These are phyloP conservation scores for Syncephalastrum monosporum DNA, from an alignment of 371 early-diverging fungal species.

Conservation along the genomic window DNA sequence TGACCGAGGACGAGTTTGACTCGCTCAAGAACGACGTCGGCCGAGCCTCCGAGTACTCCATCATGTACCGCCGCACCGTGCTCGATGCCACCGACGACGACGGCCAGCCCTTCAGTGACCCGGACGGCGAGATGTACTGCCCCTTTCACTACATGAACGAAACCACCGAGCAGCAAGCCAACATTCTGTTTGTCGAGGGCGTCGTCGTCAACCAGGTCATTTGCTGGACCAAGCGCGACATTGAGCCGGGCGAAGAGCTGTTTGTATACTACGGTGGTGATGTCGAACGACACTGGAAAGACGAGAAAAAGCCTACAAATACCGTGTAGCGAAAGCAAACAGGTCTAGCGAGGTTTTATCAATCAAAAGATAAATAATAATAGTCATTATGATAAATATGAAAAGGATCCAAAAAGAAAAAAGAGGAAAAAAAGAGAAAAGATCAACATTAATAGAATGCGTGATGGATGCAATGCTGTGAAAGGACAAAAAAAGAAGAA, in stretches of 20 bases:
- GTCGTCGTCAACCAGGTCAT: slow-evolving; percentile 79
- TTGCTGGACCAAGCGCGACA: slow-evolving; percentile 67
- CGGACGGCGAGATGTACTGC: slow-evolving; percentile 65
- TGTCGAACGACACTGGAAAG: slow-evolving; percentile 38
- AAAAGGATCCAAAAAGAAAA: no score
- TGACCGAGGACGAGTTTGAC: slow-evolving; percentile 86
- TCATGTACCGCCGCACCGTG: slow-evolving; percentile 81
- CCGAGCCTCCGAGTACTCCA: slow-evolving; percentile 65
- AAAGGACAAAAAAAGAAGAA: not conserved
- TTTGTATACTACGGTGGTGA: slow-evolving; percentile 80
- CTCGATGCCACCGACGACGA: slow-evolving; percentile 83
- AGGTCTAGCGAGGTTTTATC: no score
- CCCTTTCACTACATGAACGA: slow-evolving; percentile 94
- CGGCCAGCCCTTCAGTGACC: slow-evolving; percentile 70
- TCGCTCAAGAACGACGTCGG: slow-evolving; percentile 80
- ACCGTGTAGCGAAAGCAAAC: no score
- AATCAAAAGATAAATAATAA: not conserved
- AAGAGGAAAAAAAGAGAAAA: not conserved
- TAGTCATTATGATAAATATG: not conserved
- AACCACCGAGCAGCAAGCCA: slow-evolving; percentile 52
- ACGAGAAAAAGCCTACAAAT: slow-evolving; percentile 1
- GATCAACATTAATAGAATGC: not conserved
- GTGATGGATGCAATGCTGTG: not conserved
- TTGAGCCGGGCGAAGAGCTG: slow-evolving; percentile 74
- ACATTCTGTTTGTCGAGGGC: slow-evolving; percentile 78